A percentile compares a stretch with the other conserved stretches of the same genome.
phyloP scores from a whole-genome alignment of 805 yeast genomes.

The Lipomyces chichibuensis region DNA sequence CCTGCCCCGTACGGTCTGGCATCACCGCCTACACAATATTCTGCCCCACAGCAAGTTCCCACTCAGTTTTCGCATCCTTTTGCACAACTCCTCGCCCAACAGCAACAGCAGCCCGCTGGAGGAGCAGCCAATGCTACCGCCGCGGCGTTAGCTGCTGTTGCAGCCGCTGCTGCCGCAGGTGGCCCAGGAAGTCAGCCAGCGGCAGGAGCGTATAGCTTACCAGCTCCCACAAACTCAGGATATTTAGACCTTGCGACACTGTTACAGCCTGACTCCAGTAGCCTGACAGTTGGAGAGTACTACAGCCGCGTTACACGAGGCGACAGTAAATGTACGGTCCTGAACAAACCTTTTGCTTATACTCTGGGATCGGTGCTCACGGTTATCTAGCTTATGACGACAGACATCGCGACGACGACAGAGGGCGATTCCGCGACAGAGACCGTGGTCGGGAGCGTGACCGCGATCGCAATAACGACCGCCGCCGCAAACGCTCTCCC shows the following conservation, averaged over 20 bases:
- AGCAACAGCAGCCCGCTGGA: constrained; percentile 8
- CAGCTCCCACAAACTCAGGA: constrained; percentile 24
- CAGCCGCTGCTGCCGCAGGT: constrained; percentile 26
- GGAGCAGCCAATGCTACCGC: constrained; percentile 15
- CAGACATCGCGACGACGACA: constrained; percentile 15
- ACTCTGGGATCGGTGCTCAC: background rate
- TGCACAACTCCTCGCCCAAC: constrained; percentile 11
- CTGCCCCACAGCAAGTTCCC: constrained; percentile 27
- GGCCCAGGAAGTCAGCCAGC: constrained; percentile 1
- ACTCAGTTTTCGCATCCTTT: background rate
- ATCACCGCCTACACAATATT: background rate
- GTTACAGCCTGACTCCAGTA: constrained; percentile 15
- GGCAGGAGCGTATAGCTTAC: constrained; percentile 8
- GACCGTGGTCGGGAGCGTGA: constrained; percentile 23
- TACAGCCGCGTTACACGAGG: background rate
- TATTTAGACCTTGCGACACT: constrained; percentile 15
- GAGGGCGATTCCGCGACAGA: constrained; percentile 12
- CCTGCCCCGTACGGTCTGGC: constrained; percentile 7
- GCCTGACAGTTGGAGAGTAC: constrained; percentile 25
- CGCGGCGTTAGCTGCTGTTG: constrained; percentile 34
- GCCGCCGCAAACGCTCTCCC: constrained; percentile 18
- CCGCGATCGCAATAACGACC: constrained; percentile 11
- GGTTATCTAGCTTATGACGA: background rate
- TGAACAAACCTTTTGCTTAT: background rate
- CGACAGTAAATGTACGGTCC: constrained; percentile 5